Base-by-base conservation (phyloP, 345 rosid genomes). In the Streptanthus diversifolius region DNA sequence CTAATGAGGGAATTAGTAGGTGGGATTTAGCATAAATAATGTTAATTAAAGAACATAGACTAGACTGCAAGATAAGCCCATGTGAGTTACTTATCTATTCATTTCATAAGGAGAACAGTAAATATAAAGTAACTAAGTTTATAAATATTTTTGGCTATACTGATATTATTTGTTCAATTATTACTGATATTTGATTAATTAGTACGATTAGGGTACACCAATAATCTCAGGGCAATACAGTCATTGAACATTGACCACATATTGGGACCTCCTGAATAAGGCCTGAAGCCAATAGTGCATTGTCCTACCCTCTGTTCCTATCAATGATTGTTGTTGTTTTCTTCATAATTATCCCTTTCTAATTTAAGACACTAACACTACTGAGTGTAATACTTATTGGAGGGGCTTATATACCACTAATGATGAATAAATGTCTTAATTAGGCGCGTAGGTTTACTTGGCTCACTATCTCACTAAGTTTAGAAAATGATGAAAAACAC, bases 121-220 rank as follows among this genome's bases (percentile, higher is more conserved):
- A 12, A 32, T n/a, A 8, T 37, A 40, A 19, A 39, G 3, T 36
- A 40, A 14, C 35, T n/a, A 12, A 56, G 8, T 35, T 64, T 49
- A 49, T 19, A 1, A n/a, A n/a, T 5, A 9, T 5, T 5, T 11
- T 36, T 58, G 29, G 29, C 21, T 58, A 66, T 15, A 21, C 37
- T 66, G 56, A 51, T 41, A 60, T 41, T 39, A 67, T 11, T 24
- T 40, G 27, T 40, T 68, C 69, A 60, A 68, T 60, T 75, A 68
- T 68, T 61, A 33, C 79, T 52, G 74, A 51, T 57, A 52, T 9
- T 52, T 39, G 53, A 27, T 75, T 67, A 59, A 75, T 67, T 40
- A 59, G 79, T 68, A 75, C 69, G 63, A 75, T 68, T 59, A 40
- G 68, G 11, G 69, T 68, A 75, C 73, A 67, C 79, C 73, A 51